Evolutionary conservation across 495 filamentous ascomycete species (phyloP).

Genomic region (Xylaria castorea): DNA sequence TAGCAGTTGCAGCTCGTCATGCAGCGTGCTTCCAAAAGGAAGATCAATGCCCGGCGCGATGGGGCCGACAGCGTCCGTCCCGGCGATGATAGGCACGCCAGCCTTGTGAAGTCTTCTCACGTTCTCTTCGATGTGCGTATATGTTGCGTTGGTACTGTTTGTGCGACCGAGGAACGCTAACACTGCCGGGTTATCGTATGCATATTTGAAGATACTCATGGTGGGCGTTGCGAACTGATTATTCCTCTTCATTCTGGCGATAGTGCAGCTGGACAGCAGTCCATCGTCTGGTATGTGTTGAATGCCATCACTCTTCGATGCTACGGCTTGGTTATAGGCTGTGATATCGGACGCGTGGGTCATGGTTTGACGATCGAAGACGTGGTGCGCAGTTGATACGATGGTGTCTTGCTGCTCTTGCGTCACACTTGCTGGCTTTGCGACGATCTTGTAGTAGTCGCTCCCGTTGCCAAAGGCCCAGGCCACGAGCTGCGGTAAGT

Average conservation of each 20-base stretch:
- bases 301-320: slow-evolving; percentile 39
- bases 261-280: slow-evolving; percentile 26
- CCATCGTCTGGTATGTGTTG: slow-evolving; percentile 47
- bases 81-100: slow-evolving; percentile 44
- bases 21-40: slow-evolving; percentile 51
- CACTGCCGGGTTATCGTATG: slow-evolving; percentile 33
- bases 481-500: slow-evolving; percentile 41
- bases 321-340: slow-evolving; percentile 37
- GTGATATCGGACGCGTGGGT: slow-evolving; percentile 38
- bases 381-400: slow-evolving; percentile 34
- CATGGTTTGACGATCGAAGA: slow-evolving; percentile 35
- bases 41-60: slow-evolving; percentile 49
- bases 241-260: slow-evolving; percentile 32
- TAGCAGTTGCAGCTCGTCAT: slow-evolving; percentile 38
- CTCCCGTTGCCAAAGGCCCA: slow-evolving; percentile 44
- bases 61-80: slow-evolving; percentile 44
- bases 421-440: slow-evolving; percentile 39
- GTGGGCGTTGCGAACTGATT: slow-evolving; percentile 41
- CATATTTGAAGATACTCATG: slow-evolving; percentile 39
- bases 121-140: slow-evolving; percentile 35
- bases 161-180: slow-evolving; percentile 29
- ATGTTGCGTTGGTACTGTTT: slow-evolving; percentile 29
- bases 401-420: slow-evolving; percentile 40
- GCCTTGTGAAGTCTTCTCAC: slow-evolving; percentile 38
- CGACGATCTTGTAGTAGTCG: slow-evolving; percentile 54